Percentiles rank a stretch among this genome's conserved stretches.
These are phyloP conservation scores for Gomphus bonarii DNA, from an alignment of 1,284 basidiomycete species.

Conservation along the genomic window DNA sequence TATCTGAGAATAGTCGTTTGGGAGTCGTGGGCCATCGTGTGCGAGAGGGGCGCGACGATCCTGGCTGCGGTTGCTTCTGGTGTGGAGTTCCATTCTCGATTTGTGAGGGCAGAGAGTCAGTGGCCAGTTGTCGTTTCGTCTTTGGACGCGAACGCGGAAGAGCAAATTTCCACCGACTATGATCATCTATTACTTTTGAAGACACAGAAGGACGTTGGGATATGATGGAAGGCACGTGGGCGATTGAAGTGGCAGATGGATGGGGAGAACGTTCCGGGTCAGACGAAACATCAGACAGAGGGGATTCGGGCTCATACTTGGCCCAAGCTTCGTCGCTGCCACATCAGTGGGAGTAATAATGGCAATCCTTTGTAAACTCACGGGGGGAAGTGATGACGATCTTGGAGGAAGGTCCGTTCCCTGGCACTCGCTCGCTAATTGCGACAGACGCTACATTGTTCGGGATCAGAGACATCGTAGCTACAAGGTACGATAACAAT, in stretches of 20 bases:
- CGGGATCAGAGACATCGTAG: background rate
- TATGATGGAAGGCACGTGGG: conserved; percentile 4
- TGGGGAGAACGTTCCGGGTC: conserved; percentile 10
- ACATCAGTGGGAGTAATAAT: conserved; percentile 8
- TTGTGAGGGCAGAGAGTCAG: conserved; percentile 33
- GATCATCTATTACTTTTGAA: conserved; percentile 17
- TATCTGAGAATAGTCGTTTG: conserved; percentile 16
- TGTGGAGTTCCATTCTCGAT: conserved; percentile 29
- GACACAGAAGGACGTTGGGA: conserved; percentile 20
- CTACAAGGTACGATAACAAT: background rate
- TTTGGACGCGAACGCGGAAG: conserved; percentile 42
- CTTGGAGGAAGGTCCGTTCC: conserved; percentile 24
- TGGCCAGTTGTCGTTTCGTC: background rate
- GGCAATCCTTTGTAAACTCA: conserved; percentile 28
- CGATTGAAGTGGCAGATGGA: conserved; percentile 10
- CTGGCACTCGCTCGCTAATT: background rate
- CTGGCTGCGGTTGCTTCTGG: conserved; percentile 42
- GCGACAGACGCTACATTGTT: background rate
- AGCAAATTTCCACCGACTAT: conserved; percentile 27
- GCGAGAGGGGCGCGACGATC: conserved; percentile 32
- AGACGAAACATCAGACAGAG: conserved; percentile 31
- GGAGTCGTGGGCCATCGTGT: conserved; percentile 24
- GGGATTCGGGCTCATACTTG: conserved; percentile 68
- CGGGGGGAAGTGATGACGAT: conserved; percentile 62
- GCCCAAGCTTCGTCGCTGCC: conserved; percentile 54